These are phyloP conservation scores for Olyra latifolia DNA, from an alignment of 176 grass and related monocot species.

Conservation along the genomic window DNA sequence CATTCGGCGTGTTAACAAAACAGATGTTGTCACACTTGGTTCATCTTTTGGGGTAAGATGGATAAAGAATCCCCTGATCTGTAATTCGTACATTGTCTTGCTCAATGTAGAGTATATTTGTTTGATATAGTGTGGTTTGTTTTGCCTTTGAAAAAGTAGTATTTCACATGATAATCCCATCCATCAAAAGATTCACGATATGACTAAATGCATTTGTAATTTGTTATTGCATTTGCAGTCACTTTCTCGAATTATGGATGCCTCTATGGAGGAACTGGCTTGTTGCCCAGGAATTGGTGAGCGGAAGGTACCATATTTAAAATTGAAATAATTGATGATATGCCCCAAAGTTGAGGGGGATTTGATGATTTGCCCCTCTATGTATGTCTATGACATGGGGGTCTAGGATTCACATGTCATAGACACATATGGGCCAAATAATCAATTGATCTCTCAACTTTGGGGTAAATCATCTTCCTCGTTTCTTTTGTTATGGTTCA, in stretches of 20 bases:
- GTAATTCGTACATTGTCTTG: conserved; percentile 9
- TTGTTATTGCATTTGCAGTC: conserved; percentile 54
- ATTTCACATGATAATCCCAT: neutral
- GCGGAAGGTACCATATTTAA: conserved; percentile 56
- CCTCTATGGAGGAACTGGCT: conserved; percentile 95
- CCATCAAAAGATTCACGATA: neutral
- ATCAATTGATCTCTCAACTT: too few relatives aligned
- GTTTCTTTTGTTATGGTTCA: neutral
- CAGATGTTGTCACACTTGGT: conserved; percentile 88
- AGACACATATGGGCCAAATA: too few relatives aligned
- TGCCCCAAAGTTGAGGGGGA: too few relatives aligned
- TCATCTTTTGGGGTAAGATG: conserved; percentile 91
- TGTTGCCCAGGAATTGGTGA: conserved; percentile 92
- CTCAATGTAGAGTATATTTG: neutral
- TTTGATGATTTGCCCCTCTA: too few relatives aligned
- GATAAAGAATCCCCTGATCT: neutral
- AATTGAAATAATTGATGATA: too few relatives aligned
- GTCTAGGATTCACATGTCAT: too few relatives aligned
- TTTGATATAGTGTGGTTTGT: neutral
- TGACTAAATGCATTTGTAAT: conserved; percentile 1
- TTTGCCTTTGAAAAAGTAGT: neutral
- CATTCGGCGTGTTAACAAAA: conserved; percentile 86
- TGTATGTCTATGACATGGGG: too few relatives aligned
- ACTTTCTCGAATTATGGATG: conserved; percentile 94
- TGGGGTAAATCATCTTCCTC: neutral